Base-by-base conservation (phyloP, 495 filamentous ascomycete species). In the Xylaria curta region DNA sequence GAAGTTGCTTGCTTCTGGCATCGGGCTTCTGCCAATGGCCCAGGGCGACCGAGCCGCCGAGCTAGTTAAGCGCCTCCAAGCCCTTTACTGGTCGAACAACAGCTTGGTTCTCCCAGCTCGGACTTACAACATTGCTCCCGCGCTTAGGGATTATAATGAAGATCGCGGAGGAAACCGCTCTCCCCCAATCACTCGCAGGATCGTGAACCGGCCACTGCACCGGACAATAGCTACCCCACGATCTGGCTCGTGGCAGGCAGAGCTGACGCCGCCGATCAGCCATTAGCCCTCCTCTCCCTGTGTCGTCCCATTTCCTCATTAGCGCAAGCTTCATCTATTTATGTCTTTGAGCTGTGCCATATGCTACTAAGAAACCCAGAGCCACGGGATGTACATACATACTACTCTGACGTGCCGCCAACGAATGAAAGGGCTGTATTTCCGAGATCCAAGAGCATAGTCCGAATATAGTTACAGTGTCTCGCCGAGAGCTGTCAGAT, bases 11-110 rank as follows among this genome's bases (percentile, higher is more conserved):
- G 2, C 6, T 36, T 31, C 44, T 49, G 49, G 17, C 28, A 26
- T 49, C n/a, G 54, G 47, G 9, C 21, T 26, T 24, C 42, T 60
- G 47, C 47, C 68, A 70, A 70, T 64, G 36, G 12, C 21, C 68
- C 46, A 19, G 68, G 47, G 5, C 53, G 46, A 40, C 46, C 36
- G 28, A 61, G 68, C 68, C 56, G 40, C 68, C 47, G 42, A 36
- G 49, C 68, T 63, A 44, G 7, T 49, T 71, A 71, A 71, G 69
- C 69, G 69, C 69, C 53, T 42, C 42, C 28, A 60, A 38, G n/a
- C 36, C 59, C 40, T 66, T 66, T 38, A 66, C 62, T 64, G 69
- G 47, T 38, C 69, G 49, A 60, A 38, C 51, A 26, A 38, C 28
- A 24, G 31, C 44, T 28, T 56, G 17, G 38, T 24, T 26, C 56